These are phyloP conservation scores for Biscogniauxia sp. DNA, from an alignment of 2,329 filamentous ascomycete genomes.

Conservation along the genomic window DNA sequence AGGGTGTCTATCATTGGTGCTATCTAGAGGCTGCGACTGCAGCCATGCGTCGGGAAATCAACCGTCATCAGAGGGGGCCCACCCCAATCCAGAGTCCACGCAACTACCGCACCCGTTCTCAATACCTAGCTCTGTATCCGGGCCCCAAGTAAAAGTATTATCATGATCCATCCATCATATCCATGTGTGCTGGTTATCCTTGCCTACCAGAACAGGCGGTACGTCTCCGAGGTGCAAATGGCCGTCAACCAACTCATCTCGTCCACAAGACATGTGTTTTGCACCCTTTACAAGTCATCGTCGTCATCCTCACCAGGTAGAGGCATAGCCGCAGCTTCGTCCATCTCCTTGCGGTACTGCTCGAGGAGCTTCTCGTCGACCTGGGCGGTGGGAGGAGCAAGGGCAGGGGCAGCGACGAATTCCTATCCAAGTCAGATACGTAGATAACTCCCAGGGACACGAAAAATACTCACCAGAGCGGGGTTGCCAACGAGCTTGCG, in stretches of 20 bases:
- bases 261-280: constrained; percentile 14
- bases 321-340: constrained; percentile 72
- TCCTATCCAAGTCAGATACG: constrained; percentile 57
- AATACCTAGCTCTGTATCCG: constrained; percentile 23
- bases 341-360: constrained; percentile 87
- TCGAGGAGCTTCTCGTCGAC: constrained; percentile 82
- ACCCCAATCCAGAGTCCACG: constrained; percentile 25
- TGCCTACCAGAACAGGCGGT: constrained; percentile 8
- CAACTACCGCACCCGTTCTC: constrained; percentile 22
- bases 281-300: constrained; percentile 54
- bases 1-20: constrained; percentile 33
- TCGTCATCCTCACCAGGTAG: constrained; percentile 94
- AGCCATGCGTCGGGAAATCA: constrained; percentile 31
- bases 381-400: constrained; percentile 88
- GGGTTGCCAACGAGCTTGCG: constrained; percentile 97
- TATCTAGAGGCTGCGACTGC: constrained; percentile 35
- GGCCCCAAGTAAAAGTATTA: constrained; percentile 27
- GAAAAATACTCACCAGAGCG: constrained; percentile 59
- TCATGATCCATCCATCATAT: constrained; percentile 24
- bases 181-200: constrained; percentile 18
- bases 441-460: neutral
- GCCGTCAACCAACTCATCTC: constrained; percentile 9
- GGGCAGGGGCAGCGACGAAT: constrained; percentile 91
- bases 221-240: constrained; percentile 8
- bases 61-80: constrained; percentile 21